Evolutionary conservation across 176 grass and related monocot genomes (phyloP).

Genomic region (Phyllostachys edulis): DNA sequence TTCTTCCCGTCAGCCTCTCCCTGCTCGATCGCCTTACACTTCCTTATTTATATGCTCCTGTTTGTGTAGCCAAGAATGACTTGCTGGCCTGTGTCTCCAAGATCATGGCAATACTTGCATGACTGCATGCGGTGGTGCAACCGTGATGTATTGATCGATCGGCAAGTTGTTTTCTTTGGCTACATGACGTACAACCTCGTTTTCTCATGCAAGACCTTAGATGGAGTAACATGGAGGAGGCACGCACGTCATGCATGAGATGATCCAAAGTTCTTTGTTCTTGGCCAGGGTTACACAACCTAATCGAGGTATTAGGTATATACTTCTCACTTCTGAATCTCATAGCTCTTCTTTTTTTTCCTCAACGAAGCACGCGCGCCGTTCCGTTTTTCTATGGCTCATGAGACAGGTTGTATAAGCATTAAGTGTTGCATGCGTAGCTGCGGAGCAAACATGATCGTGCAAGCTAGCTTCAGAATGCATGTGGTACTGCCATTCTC

Average conservation of each 20-base stretch:
- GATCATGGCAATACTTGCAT: too few species aligned
- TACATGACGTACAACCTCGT: constrained; percentile 79
- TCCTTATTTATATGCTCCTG: constrained; percentile 13
- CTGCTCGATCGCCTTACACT: neutral
- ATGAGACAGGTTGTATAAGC: neutral
- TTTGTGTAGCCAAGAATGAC: too few species aligned
- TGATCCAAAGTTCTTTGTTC: neutral
- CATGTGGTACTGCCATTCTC: neutral
- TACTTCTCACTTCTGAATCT: neutral
- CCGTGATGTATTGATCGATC: neutral
- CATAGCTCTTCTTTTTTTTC: neutral
- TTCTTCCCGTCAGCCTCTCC: too few species aligned
- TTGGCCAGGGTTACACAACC: neutral
- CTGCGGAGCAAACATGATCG: neutral
- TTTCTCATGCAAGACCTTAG: constrained; percentile 70
- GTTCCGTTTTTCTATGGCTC: too few species aligned
- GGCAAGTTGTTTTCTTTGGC: constrained; percentile 67
- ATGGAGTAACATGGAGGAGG: constrained; percentile 36
- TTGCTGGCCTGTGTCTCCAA: too few species aligned
- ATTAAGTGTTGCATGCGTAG: neutral
- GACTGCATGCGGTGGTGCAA: too few species aligned
- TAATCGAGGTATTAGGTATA: too few species aligned
- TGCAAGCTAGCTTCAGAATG: neutral
- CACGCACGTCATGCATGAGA: neutral
- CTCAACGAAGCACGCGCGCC: neutral